phyloP scores from a whole-genome alignment of 345 rosid species.

The Hypericum perforatum region DNA sequence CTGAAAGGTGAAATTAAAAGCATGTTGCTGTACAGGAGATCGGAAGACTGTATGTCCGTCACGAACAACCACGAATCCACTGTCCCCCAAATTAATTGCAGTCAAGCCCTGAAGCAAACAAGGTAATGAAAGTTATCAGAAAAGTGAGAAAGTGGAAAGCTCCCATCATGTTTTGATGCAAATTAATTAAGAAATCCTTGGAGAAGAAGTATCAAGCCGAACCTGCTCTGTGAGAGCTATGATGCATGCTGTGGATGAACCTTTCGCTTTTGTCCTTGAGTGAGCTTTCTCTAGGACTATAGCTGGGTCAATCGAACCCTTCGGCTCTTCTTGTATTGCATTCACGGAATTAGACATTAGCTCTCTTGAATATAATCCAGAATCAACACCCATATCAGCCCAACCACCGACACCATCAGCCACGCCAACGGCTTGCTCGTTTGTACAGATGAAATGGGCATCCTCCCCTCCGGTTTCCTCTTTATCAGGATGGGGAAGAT shows the following conservation, averaged over 20 bases:
- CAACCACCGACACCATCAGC: conserved; percentile 24
- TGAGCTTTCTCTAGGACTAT: conserved; percentile 10
- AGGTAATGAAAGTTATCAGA: not conserved
- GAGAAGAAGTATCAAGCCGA: too few species aligned
- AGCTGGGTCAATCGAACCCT: not conserved
- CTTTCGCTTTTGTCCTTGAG: conserved; percentile 3
- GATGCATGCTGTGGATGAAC: conserved; percentile 18
- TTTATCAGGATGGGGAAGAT: conserved; percentile 5
- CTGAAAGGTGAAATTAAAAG: conserved; percentile 16
- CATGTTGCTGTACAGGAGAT: conserved; percentile 10
- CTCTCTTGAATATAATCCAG: conserved; percentile 12
- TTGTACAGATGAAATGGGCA: conserved; percentile 11
- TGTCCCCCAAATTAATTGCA: conserved; percentile 20
- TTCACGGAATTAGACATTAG: conserved; percentile 8
- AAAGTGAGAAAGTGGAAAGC: too few species aligned
- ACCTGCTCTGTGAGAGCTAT: not conserved
- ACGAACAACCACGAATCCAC: conserved; percentile 19
- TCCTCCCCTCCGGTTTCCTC: conserved; percentile 13
- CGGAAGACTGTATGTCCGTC: not conserved
- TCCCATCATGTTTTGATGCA: too few species aligned
- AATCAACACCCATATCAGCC: conserved; percentile 10
- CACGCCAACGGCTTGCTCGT: conserved; percentile 10
- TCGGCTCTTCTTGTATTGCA: not conserved
- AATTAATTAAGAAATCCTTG: too few species aligned
- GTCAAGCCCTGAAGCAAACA: not conserved